Evolutionary conservation across 2,329 filamentous ascomycete species (phyloP).

Genomic region (Drechslerella stenobrocha): DNA sequence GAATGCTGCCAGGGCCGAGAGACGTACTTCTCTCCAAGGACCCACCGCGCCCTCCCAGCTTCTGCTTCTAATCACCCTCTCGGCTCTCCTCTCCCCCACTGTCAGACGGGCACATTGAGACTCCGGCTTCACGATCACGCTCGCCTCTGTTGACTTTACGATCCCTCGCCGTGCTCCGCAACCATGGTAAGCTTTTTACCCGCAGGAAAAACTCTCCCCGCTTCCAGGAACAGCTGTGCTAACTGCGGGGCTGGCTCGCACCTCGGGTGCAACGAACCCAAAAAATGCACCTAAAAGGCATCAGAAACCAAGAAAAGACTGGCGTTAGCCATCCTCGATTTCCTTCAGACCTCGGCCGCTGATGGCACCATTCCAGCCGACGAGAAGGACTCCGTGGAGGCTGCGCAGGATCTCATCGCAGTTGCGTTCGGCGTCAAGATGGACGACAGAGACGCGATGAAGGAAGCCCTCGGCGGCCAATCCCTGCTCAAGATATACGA

Average conservation of each 20-base stretch:
- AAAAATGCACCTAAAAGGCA: conserved; percentile 41
- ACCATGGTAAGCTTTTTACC: conserved; percentile 38
- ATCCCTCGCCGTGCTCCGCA: conserved; percentile 13
- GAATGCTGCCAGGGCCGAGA: background rate
- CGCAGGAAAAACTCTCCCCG: conserved; percentile 36
- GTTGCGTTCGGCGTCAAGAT: conserved; percentile 95
- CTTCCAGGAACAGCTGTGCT: conserved; percentile 26
- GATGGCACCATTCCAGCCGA: conserved; percentile 87
- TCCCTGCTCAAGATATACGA: conserved; percentile 88
- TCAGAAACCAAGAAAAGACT: conserved; percentile 75
- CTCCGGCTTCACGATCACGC: background rate
- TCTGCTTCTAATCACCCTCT: background rate
- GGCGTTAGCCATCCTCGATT: conserved; percentile 95
- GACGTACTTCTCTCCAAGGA: background rate
- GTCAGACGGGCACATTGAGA: conserved; percentile 11
- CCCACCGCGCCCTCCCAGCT: background rate
- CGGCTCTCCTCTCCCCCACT: background rate
- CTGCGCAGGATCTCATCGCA: conserved; percentile 89
- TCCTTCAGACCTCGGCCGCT: conserved; percentile 77
- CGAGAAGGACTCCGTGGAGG: conserved; percentile 89
- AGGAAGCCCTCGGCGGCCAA: conserved; percentile 79
- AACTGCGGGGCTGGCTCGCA: conserved; percentile 21
- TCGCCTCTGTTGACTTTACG: background rate
- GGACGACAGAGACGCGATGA: conserved; percentile 70
- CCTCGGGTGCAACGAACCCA: background rate